A percentile compares a stretch with the other conserved stretches of the same genome.
These are phyloP conservation scores for Hypericum androsaemum DNA, from an alignment of 345 rosid species.

Conservation along the genomic window DNA sequence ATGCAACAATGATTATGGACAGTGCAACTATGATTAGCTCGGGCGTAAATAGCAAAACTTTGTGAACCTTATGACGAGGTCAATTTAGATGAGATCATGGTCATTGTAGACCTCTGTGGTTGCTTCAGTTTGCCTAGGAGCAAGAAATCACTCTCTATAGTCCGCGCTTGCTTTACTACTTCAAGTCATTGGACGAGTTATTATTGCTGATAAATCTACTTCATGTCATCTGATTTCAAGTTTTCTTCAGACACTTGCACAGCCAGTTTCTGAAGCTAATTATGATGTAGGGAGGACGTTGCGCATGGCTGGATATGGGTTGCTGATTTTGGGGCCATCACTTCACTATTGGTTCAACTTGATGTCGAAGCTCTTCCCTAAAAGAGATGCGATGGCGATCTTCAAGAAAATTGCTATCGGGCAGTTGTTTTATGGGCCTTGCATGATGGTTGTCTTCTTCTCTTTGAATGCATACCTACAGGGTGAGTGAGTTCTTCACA, in stretches of 20 bases:
- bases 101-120: too few relatives aligned
- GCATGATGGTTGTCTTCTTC: slow-evolving; percentile 68
- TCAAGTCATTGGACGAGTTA: neutral
- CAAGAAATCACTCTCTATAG: too few relatives aligned
- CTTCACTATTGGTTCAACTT: slow-evolving; percentile 82
- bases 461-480: slow-evolving; percentile 56
- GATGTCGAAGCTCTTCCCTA: slow-evolving; percentile 61
- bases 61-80: too few relatives aligned
- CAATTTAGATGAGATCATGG: too few relatives aligned
- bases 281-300: slow-evolving; percentile 68
- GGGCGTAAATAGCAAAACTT: too few relatives aligned
- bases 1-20: too few relatives aligned
- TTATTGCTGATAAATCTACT: neutral
- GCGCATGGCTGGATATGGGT: slow-evolving; percentile 84
- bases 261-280: slow-evolving; percentile 24
- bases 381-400: slow-evolving; percentile 59
- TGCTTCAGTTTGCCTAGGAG: too few relatives aligned
- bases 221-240: neutral
- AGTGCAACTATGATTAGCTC: too few relatives aligned
- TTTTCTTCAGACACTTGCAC: slow-evolving; percentile 35
- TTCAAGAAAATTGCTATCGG: slow-evolving; percentile 87
- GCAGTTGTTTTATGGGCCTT: slow-evolving; percentile 61
- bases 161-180: neutral
- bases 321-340: slow-evolving; percentile 65
- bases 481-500: slow-evolving; percentile 29